Evolutionary conservation across 441 rosid genomes (phyloP), one percentile per base, ranked within the genome.

Genomic region (Isatis lusitanica): DNA sequence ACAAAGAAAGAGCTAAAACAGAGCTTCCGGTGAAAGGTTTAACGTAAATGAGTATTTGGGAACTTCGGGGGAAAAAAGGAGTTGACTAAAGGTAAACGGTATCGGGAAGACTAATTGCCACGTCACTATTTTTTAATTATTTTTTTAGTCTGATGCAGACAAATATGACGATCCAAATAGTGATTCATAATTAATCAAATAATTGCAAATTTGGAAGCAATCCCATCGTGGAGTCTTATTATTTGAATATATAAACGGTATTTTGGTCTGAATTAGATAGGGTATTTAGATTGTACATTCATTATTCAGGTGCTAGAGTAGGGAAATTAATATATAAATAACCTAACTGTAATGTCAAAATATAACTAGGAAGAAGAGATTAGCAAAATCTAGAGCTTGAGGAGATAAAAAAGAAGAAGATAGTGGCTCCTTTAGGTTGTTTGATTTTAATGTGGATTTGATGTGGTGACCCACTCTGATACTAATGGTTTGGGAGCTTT

Each of bases 401-500:
- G 43, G 43, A n/a, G 4, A 39, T 39, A 26, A 69, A 24, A 33
- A 24, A 33, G 10, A 26, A 16, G 33, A 33, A 6, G 62, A 47
- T 63, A 70, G 60, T 75, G 74, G 74, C 40, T 43, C 2, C 61
- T 76, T 75, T 63, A 12, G 61, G 62, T 44, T 70, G 68, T 77
- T 51, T 71, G 76, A 76, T 76, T 70, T 65, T 70, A 70, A 64
- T 63, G 79, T 70, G 52, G 80, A 66, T 71, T 66, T 77, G 77
- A 77, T 77, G 80, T 72, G 80, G 80, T 77, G 80, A 36, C 80
- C 77, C 80, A 72, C 80, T 77, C 52, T 66, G 70, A 77, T 77
- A 61, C 47, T 71, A 72, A 67, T 77, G 61, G 70, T 62, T 56
- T 72, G 44, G n/a, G 53, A 52, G 42, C 76, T 71, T 77, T 77